Evolutionary conservation across 2,329 filamentous ascomycete genomes (phyloP), one percentile per base, ranked within the genome.

Genomic region (Capronia coronata): DNA sequence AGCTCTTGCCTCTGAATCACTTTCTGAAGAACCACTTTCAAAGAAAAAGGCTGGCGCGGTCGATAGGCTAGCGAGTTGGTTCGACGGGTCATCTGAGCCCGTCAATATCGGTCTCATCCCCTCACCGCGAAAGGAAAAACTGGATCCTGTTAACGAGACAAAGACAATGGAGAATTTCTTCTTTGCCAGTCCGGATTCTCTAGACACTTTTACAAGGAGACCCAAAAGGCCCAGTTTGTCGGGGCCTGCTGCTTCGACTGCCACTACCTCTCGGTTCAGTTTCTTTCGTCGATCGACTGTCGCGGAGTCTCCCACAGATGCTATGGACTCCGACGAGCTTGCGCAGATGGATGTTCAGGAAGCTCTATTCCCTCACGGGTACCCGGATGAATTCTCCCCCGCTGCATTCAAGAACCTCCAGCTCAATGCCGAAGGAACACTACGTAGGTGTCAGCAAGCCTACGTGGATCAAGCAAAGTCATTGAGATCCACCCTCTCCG

Each of bases 341-440:
- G 63, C 77, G 6, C 75, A 72, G 47, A 63, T 82, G 37, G 75
- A 80, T 62, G 73, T 82, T 56, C 66, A 68, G 29, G 68, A 71
- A 22, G 67, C 75, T 4, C 71, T 82, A 34, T 80, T 78, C 56
- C 76, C 78, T 4, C 65, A 74, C 29, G 74, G 73, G 2, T 68
- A 71, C 1, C 64, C 69, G 11, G 69, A 75, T 53, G 68, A 75
- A 2, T 67, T 73, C 14, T 71, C 71, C 1, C 75, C 77, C 3
- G 72, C 75, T 35, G 74, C 76, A 1, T 76, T 80, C 65, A 73
- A 79, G 59, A 72, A 74, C 48, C 71, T 83, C 10, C 73, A 78
- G 37, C 66, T 71, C 22, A 78, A 78, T 57, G 79, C 79, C 39
- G 76, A 78, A 58, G 66, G 65, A n/a, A 65, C 80, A 1, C 67